phyloP scores from a whole-genome alignment of 2,329 filamentous ascomycete species.

The Neobulgaria alba region DNA sequence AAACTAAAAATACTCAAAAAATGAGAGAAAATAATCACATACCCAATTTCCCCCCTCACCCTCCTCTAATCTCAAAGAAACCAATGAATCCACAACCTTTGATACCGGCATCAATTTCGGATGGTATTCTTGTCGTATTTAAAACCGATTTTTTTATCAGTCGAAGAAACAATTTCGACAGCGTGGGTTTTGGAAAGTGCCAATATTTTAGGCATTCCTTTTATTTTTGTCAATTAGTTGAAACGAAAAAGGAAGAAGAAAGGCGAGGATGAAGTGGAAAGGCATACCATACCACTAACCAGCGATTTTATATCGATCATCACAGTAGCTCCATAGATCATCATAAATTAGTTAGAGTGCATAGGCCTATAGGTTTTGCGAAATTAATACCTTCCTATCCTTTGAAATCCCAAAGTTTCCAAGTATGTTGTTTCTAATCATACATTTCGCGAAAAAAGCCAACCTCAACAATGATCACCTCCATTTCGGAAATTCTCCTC shows the following conservation, averaged over 20 bases:
- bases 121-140: constrained; percentile 41
- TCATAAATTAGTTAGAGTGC: constrained; percentile 38
- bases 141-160: constrained; percentile 35
- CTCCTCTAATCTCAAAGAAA: constrained; percentile 33
- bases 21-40: too few species aligned
- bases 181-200: constrained; percentile 32
- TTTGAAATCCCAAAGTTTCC: too few species aligned
- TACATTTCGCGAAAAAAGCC: too few species aligned
- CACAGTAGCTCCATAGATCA: constrained; percentile 40
- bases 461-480: too few species aligned
- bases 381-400: too few species aligned
- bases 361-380: too few species aligned
- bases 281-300: constrained; percentile 37
- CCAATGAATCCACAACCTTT: constrained; percentile 34
- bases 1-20: too few species aligned
- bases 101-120: constrained; percentile 31
- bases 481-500: too few species aligned
- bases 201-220: constrained; percentile 36
- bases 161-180: constrained; percentile 34
- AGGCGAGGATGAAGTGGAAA: background rate
- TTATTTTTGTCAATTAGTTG: background rate
- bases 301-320: constrained; percentile 42
- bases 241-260: background rate
- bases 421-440: too few species aligned
- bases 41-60: too few species aligned